Evolutionary conservation across 345 rosid species (phyloP), one percentile per base, ranked within the genome.

Genomic region (Nephelium lappaceum): DNA sequence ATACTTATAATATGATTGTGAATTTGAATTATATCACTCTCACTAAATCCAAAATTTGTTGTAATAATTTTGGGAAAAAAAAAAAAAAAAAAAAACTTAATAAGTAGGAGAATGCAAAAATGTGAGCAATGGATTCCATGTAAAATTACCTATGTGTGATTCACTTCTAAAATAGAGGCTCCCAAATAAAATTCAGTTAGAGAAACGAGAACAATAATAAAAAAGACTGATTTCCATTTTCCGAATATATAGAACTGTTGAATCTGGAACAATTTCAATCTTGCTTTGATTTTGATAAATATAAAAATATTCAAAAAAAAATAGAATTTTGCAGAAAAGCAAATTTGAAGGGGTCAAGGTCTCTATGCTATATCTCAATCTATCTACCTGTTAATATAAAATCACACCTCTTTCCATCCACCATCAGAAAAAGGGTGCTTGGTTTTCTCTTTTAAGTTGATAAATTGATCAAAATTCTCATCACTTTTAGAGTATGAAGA

Each of bases 361-460:
- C 58, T 16, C 18, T 16, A 19, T 53, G 58, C n/a, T 53, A 53
- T 15, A 15, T 53, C 49, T 45, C 49, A 45, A 10, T 45, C 11
- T 53, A 21, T 21, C 63, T 60, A 60, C 64, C 27, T 60, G 64
- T 19, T 7, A 9, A 16, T 1, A n/a, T 16, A 60, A 23, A 60
- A 60, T 60, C 64, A 60, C 64, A 23, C 64, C 64, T n/a, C 63
- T 21, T 21, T 60, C 27, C 64, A 60, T 60, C 64, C 21, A 53
- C 42, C 75, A 42, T 76, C 74, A 45, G 83, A 75, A 73, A 55
- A 31, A 21, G 84, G 78, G 47, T 47, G 72, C 71, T 65, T 81
- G 55, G 65, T 47, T 80, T 69, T 70, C 60, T 79, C 78, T 67
- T 67, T 79, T 49, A 77, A 79, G 72, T 87, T 77, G 75, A 79